These are phyloP conservation scores for Lactifluus hygrophoroides DNA, from an alignment of 768 basidiomycete genomes.

Conservation along the genomic window DNA sequence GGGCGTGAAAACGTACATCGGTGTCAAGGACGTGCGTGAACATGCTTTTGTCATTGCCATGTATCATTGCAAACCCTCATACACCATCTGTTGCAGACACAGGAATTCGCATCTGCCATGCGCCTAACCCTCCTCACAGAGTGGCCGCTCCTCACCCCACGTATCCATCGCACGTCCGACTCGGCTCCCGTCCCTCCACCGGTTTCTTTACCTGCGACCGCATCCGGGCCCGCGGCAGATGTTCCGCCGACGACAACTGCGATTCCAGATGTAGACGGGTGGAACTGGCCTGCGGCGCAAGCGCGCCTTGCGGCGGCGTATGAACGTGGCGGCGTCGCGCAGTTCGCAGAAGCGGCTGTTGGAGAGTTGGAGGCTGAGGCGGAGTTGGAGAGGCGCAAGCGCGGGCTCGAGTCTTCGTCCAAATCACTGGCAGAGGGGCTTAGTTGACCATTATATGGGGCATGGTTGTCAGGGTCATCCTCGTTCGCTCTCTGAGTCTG, in stretches of 20 bases:
- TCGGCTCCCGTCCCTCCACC: constrained; percentile 21
- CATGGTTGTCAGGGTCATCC: background rate
- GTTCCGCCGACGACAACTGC: background rate
- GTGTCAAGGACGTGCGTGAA: constrained; percentile 46
- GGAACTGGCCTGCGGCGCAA: constrained; percentile 49
- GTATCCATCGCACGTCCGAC: constrained; percentile 41
- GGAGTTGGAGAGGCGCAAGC: constrained; percentile 37
- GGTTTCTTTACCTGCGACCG: background rate
- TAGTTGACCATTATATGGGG: background rate
- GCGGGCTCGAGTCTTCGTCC: constrained; percentile 20
- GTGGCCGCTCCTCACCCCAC: constrained; percentile 42
- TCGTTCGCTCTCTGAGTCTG: background rate
- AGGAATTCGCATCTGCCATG: constrained; percentile 54
- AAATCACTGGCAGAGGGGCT: background rate
- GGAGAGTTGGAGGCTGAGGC: constrained; percentile 53
- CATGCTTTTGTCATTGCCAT: background rate
- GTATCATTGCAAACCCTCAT: background rate
- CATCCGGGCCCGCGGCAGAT: background rate
- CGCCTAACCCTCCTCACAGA: constrained; percentile 37
- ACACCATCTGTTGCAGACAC: constrained; percentile 31
- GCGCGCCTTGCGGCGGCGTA: constrained; percentile 47
- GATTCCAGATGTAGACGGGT: constrained; percentile 22
- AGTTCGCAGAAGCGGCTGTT: constrained; percentile 46
- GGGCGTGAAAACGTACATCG: constrained; percentile 44
- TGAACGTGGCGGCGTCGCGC: constrained; percentile 46